These are phyloP conservation scores for Inga oerstediana DNA, from an alignment of 306 rosid genomes.

Conservation along the genomic window DNA sequence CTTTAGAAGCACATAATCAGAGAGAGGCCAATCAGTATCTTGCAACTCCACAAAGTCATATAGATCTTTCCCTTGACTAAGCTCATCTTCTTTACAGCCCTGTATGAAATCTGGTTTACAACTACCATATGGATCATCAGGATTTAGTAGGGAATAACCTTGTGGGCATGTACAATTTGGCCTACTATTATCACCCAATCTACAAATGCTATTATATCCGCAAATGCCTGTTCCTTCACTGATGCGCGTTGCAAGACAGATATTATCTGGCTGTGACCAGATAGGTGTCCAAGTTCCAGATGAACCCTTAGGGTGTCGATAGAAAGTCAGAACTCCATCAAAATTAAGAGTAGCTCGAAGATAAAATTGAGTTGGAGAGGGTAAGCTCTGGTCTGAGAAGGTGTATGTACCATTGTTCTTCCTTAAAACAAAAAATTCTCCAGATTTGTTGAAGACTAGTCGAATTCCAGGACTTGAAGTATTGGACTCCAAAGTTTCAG, in stretches of 20 bases:
- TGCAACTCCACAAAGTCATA: slow-evolving; percentile 27
- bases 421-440: slow-evolving; percentile 36
- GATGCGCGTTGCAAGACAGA: not conserved
- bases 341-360: slow-evolving; percentile 46
- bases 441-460: slow-evolving; percentile 39
- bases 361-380: slow-evolving; percentile 27
- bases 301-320: slow-evolving; percentile 33
- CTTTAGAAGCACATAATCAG: slow-evolving; percentile 28
- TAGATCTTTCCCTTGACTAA: not conserved
- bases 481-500: not conserved
- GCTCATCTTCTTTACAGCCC: slow-evolving; percentile 42
- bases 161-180: slow-evolving; percentile 45
- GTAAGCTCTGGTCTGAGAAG: not conserved
- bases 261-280: slow-evolving; percentile 38
- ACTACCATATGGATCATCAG: slow-evolving; percentile 35
- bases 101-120: slow-evolving; percentile 49
- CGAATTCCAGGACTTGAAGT: slow-evolving; percentile 35
- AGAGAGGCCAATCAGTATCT: slow-evolving; percentile 39
- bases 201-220: slow-evolving; percentile 46
- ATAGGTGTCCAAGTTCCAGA: slow-evolving; percentile 30
- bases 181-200: slow-evolving; percentile 19
- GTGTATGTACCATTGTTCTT: not conserved
- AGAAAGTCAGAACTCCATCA: slow-evolving; percentile 49
- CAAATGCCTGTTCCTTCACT: slow-evolving; percentile 35
- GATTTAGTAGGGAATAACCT: slow-evolving; percentile 42